Conservation (phyloP, 179 eudicot genomes). For the Pouteria campechiana region DNA sequence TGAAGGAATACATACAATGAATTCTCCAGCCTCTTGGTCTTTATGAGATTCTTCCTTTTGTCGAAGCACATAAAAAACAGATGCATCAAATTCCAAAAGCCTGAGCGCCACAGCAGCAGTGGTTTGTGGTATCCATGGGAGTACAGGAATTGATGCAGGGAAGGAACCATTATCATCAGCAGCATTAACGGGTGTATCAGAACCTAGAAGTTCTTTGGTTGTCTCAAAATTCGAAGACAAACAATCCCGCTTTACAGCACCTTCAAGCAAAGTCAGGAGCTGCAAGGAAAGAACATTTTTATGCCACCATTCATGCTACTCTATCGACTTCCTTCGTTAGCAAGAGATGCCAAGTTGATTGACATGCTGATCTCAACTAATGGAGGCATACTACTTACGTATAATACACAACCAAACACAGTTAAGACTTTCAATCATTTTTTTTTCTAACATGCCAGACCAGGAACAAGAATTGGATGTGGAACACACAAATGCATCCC, state of each 20-base stretch:
- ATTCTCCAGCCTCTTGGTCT: slow-evolving; percentile 29
- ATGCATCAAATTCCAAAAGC: slow-evolving; percentile 81
- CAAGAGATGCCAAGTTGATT: too few species aligned
- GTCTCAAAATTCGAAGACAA: slow-evolving; percentile 52
- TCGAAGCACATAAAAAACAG: slow-evolving; percentile 39
- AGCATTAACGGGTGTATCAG: slow-evolving; percentile 18
- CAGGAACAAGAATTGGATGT: too few species aligned
- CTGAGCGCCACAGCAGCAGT: slow-evolving; percentile 74
- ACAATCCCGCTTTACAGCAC: slow-evolving; percentile 52
- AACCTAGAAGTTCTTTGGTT: slow-evolving; percentile 43
- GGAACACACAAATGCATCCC: too few species aligned
- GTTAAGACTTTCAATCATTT: too few species aligned
- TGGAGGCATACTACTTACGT: background rate
- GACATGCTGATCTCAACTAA: background rate
- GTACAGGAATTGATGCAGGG: slow-evolving; percentile 37
- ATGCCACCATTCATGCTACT: too few species aligned
- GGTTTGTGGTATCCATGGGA: slow-evolving; percentile 89
- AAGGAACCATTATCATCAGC: slow-evolving; percentile 10
- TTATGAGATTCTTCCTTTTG: slow-evolving; percentile 39
- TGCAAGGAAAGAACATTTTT: too few species aligned
- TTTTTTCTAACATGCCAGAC: too few species aligned
- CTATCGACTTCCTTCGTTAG: too few species aligned
- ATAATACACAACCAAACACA: too few species aligned
- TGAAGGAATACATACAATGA: slow-evolving; percentile 38
- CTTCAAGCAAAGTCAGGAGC: slow-evolving; percentile 62